These are phyloP conservation scores for Baorangia bicolor DNA, from an alignment of 768 basidiomycete genomes.

Conservation along the genomic window DNA sequence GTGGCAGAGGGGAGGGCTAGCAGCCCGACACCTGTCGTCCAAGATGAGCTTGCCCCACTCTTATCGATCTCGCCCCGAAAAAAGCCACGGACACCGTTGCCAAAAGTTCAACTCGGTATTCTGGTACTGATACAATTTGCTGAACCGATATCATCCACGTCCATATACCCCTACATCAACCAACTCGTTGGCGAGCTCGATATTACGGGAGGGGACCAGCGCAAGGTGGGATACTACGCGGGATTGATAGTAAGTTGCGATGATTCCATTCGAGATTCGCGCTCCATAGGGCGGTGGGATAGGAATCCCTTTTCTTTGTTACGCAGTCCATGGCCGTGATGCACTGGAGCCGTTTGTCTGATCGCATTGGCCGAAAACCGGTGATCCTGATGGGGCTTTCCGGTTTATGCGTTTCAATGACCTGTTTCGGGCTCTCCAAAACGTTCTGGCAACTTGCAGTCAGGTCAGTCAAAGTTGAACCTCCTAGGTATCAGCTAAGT, in stretches of 20 bases:
- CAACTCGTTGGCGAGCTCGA: constrained; percentile 36
- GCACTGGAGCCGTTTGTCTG: constrained; percentile 72
- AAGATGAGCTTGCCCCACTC: constrained; percentile 16
- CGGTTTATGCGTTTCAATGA: constrained; percentile 66
- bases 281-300: background rate
- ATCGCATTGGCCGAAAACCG: constrained; percentile 69
- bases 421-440: constrained; percentile 65
- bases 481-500: background rate
- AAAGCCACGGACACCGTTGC: constrained; percentile 32
- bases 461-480: constrained; percentile 26
- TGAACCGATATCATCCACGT: constrained; percentile 38
- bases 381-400: constrained; percentile 64
- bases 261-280: background rate
- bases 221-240: constrained; percentile 59
- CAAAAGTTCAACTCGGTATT: constrained; percentile 39
- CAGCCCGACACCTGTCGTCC: background rate
- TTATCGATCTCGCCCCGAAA: background rate
- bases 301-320: constrained; percentile 80
- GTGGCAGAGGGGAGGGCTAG: background rate
- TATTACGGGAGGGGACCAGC: constrained; percentile 25
- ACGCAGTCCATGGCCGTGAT: constrained; percentile 69
- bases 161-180: constrained; percentile 50
- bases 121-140: constrained; percentile 35
- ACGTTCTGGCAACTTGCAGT: constrained; percentile 62
- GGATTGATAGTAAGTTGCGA: constrained; percentile 54